phyloP scores from a whole-genome alignment of 202 grass and related monocot species.

The Panicum virgatum region DNA sequence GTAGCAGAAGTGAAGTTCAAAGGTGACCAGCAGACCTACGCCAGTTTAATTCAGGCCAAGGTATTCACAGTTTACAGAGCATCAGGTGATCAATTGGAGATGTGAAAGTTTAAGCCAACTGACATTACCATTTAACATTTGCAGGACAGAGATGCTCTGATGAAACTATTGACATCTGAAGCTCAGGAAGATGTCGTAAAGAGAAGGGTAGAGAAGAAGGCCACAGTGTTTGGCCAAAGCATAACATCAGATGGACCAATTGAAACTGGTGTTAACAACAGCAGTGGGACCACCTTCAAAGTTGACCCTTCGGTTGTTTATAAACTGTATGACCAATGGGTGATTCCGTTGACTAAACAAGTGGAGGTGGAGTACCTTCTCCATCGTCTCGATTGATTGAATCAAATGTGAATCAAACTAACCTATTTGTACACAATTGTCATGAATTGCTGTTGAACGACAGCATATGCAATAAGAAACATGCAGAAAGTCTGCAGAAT shows the following conservation, averaged over 20 bases:
- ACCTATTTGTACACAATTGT: constrained; percentile 28
- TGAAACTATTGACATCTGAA: constrained; percentile 62
- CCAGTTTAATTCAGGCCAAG: constrained; percentile 51
- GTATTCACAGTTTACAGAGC: constrained; percentile 18
- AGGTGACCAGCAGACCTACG: constrained; percentile 55
- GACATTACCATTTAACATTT: background rate
- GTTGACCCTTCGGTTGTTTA: constrained; percentile 52
- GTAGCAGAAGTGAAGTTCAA: constrained; percentile 75
- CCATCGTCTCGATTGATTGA: constrained; percentile 59
- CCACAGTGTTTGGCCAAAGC: constrained; percentile 53
- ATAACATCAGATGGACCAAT: constrained; percentile 38
- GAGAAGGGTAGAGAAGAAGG: constrained; percentile 69
- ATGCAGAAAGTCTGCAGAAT: background rate
- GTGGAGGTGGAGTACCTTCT: constrained; percentile 75
- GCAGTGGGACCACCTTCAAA: constrained; percentile 38
- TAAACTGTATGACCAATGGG: constrained; percentile 53
- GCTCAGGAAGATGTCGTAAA: constrained; percentile 68
- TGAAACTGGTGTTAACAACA: constrained; percentile 20
- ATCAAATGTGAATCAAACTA: background rate
- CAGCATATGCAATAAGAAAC: constrained; percentile 19
- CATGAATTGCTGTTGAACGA: background rate
- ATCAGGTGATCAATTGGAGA: background rate
- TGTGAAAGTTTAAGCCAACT: constrained; percentile 2
- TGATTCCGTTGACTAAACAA: constrained; percentile 66
- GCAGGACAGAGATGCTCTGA: constrained; percentile 62